Evolutionary conservation across 371 early-diverging fungal genomes (phyloP).

Genomic region (Catenaria anguillulae): DNA sequence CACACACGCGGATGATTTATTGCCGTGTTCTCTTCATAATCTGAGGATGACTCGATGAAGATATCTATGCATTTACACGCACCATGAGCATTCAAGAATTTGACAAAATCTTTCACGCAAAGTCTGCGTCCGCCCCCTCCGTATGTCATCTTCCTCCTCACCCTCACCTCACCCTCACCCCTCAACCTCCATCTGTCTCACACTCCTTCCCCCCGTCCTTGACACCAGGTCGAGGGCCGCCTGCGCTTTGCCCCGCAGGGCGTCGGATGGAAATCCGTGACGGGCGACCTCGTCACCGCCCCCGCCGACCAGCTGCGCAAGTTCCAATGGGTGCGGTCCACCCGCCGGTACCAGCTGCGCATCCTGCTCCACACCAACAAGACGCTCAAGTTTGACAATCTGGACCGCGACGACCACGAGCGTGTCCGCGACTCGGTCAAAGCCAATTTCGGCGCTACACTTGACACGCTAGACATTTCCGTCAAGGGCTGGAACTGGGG

Average conservation of each 20-base stretch:
- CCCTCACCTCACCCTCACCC: too few species aligned
- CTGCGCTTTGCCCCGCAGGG: constrained; percentile 63
- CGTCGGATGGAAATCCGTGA: constrained; percentile 61
- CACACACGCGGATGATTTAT: too few species aligned
- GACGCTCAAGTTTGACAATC: constrained; percentile 72
- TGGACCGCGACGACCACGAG: constrained; percentile 63
- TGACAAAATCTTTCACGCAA: constrained; percentile 23
- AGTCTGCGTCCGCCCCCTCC: constrained; percentile 20
- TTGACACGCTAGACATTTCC: constrained; percentile 72
- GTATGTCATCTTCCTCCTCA: too few species aligned
- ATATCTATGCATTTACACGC: too few species aligned
- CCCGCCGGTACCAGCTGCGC: constrained; percentile 67
- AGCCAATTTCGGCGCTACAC: constrained; percentile 43
- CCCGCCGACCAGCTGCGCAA: constrained; percentile 49
- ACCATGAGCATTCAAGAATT: constrained; percentile 11
- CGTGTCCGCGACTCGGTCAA: constrained; percentile 50
- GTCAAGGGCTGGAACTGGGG: constrained; percentile 96
- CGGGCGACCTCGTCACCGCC: constrained; percentile 41
- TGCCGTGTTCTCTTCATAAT: too few species aligned
- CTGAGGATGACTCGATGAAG: too few species aligned
- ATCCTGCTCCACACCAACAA: constrained; percentile 50
- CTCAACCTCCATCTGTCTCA: too few species aligned
- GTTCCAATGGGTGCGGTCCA: constrained; percentile 60
- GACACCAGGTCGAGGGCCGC: constrained; percentile 20
- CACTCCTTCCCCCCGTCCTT: too few species aligned